Base-by-base conservation (phyloP, 192 early-diverging fungal genomes). In the Podila clonocystis region DNA sequence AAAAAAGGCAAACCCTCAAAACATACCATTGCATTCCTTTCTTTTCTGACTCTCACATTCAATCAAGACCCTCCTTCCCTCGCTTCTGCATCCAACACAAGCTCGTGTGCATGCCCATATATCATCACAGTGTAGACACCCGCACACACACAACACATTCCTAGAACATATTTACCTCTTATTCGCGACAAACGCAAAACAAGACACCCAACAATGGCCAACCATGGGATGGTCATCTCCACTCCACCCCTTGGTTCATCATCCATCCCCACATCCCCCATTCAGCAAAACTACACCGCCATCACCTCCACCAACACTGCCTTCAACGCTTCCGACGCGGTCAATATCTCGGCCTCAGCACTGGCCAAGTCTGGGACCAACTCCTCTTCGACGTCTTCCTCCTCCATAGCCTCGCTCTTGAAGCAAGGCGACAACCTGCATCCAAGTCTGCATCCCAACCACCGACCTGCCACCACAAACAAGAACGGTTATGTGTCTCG, bases 401-500 rank as follows among this genome's bases (percentile, higher is more conserved):
- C 50, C n/a, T 55, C 52, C 52, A 24, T 26, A 55, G 24, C 52
- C 52, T 24, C 52, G n/a, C 19, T 55, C 24, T 22, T 55, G 20
- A 12, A 22, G 52, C n/a, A 24, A 55, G 52, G 52, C 22, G 52
- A 55, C 24, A 55, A 55, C 22, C 12, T 72, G 68, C 62, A 80
- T 70, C 41, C 50, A 68, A 28, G 66, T 62, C 48, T 73, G 73
- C 55, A 67, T 62, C 50, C 41, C 55, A 29, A 79, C 72, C 63
- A 79, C 70, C 7, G 70, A 69, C 28, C 70, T 9, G 5, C 69
- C 29, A 24, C 7, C 58, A 5, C 62, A 9, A 72, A 12, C 69
- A 58, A 65, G n/a, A 78, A 71, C 31, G 77, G 77, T 0, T 80
- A 80, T 50, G 62, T 80, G 5, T 34, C 62, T 41, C 77, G 77